These are phyloP conservation scores for Picea abies DNA, from an alignment of 83 land plant species.

Conservation along the genomic window DNA sequence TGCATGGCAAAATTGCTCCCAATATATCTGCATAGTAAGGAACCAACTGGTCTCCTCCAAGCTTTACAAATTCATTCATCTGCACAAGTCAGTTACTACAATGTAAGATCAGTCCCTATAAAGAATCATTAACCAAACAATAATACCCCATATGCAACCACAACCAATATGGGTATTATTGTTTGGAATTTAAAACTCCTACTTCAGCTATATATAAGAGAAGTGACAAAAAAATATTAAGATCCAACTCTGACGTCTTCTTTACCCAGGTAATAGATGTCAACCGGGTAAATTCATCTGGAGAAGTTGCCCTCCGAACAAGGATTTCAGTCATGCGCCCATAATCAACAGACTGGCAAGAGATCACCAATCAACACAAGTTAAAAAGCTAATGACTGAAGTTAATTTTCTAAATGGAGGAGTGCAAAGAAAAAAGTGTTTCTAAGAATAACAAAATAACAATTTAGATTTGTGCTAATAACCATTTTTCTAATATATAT, in stretches of 20 bases:
- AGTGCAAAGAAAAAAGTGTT: too few relatives aligned
- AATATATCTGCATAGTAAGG: slow-evolving; percentile 93
- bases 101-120: background rate
- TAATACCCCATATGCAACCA: too few relatives aligned
- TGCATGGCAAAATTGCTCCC: slow-evolving; percentile 93
- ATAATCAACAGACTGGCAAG: slow-evolving; percentile 93
- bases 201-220: too few relatives aligned
- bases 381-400: too few relatives aligned
- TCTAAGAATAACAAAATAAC: too few relatives aligned
- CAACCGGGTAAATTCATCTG: slow-evolving; percentile 92
- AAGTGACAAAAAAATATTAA: background rate
- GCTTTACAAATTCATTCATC: slow-evolving; percentile 98
- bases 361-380: too few relatives aligned
- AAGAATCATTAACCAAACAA: background rate
- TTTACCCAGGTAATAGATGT: slow-evolving; percentile 95
- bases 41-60: slow-evolving; percentile 95
- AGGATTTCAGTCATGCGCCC: slow-evolving; percentile 99
- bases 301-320: slow-evolving; percentile 86
- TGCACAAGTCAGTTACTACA: slow-evolving; percentile 29
- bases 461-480: too few relatives aligned
- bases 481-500: too few relatives aligned
- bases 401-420: too few relatives aligned
- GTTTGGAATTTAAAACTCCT: too few relatives aligned
- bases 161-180: too few relatives aligned
- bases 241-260: slow-evolving; percentile 9